phyloP scores from a whole-genome alignment of 179 eudicot species.

The Carnegiea gigantea region DNA sequence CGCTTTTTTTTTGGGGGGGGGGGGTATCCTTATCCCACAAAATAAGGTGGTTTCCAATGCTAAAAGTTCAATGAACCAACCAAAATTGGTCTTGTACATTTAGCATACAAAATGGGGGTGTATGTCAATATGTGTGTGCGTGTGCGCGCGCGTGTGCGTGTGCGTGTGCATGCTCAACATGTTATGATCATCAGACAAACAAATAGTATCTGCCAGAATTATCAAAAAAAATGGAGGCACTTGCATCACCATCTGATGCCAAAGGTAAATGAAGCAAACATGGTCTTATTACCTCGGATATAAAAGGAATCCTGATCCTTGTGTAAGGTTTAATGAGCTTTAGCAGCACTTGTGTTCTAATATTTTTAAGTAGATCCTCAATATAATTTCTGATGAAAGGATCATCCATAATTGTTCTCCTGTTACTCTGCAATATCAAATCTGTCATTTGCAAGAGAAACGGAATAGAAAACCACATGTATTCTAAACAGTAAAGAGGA shows the following conservation, averaged over 20 bases:
- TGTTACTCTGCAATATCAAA: conserved; percentile 67
- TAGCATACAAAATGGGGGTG: too few species aligned
- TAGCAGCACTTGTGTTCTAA: conserved; percentile 96
- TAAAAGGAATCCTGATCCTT: conserved; percentile 92
- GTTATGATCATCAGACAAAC: not conserved
- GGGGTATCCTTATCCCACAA: not conserved
- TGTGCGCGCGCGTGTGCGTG: too few species aligned
- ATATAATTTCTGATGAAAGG: conserved; percentile 91
- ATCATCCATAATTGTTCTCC: conserved; percentile 96
- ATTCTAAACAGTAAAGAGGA: not conserved
- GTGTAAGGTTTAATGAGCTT: conserved; percentile 98
- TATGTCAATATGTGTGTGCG: too few species aligned
- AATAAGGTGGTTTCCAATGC: not conserved
- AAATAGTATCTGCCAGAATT: not conserved
- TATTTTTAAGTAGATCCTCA: conserved; percentile 92
- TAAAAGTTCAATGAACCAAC: too few species aligned
- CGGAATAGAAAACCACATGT: not conserved
- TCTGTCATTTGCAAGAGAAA: conserved; percentile 14
- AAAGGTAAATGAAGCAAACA: not conserved
- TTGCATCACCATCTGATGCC: not conserved
- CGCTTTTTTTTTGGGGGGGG: not conserved
- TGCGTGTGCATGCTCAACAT: not conserved
- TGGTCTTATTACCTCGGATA: conserved; percentile 62
- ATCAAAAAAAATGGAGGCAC: not conserved
- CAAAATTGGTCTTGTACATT: too few species aligned